Percentiles rank a stretch among this genome's conserved stretches.
phyloP scores from a whole-genome alignment of 2,329 filamentous ascomycete genomes.

The Neonectria coccinea region DNA sequence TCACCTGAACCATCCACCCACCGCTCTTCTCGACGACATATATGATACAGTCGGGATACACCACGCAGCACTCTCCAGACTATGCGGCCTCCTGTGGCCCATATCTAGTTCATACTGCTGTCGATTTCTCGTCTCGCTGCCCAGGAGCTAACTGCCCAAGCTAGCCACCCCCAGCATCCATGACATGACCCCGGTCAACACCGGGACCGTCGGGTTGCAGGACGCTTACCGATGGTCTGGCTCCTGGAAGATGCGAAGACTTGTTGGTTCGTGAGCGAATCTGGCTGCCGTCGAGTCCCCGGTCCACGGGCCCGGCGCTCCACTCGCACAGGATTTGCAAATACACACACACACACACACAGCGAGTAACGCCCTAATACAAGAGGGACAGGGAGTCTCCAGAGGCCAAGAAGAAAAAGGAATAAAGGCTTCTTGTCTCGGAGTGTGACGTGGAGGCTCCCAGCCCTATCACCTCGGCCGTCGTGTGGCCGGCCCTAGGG shows the following conservation, averaged over 20 bases:
- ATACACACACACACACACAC: no score
- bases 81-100: neutral
- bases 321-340: constrained; percentile 3
- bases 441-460: constrained; percentile 34
- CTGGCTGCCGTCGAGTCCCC: constrained; percentile 1
- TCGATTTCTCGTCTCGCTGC: no score
- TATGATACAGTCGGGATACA: neutral
- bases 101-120: neutral
- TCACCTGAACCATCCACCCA: neutral
- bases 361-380: no score
- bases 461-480: constrained; percentile 31
- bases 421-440: constrained; percentile 25
- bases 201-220: constrained; percentile 7
- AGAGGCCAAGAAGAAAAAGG: neutral
- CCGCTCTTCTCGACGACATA: neutral
- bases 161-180: neutral
- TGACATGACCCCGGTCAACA: neutral
- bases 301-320: constrained; percentile 8
- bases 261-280: constrained; percentile 14
- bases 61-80: no score
- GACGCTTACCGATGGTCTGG: constrained; percentile 28
- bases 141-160: neutral
- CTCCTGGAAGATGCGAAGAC: constrained; percentile 10
- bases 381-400: constrained; percentile 11
- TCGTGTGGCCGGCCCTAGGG: constrained; percentile 23